Evolutionary conservation across 257 asterid genomes (phyloP).

Genomic region (Fraxinus quadrangulata): DNA sequence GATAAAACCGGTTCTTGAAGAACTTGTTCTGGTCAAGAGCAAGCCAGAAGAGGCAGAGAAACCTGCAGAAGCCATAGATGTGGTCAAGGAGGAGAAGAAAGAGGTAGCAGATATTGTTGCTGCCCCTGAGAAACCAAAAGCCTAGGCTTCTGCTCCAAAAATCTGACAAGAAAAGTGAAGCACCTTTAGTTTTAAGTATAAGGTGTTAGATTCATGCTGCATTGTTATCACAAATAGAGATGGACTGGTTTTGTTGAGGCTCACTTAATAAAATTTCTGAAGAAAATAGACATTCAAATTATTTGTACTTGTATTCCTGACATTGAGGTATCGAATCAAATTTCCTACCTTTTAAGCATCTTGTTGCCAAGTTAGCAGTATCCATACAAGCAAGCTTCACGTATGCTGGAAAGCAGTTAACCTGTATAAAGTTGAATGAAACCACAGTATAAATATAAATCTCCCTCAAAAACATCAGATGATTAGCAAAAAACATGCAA

Average conservation of each 20-base stretch:
- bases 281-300: neutral
- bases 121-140: slow-evolving; percentile 23
- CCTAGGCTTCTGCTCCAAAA: slow-evolving; percentile 23
- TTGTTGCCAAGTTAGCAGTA: too few species aligned
- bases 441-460: neutral
- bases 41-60: slow-evolving; percentile 28
- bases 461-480: neutral
- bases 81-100: slow-evolving; percentile 29
- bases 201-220: slow-evolving; percentile 17
- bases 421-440: neutral
- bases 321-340: too few species aligned
- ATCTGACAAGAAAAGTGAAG: slow-evolving; percentile 17
- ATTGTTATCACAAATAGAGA: slow-evolving; percentile 8
- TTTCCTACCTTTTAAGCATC: too few species aligned
- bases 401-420: neutral
- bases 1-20: slow-evolving; percentile 2
- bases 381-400: neutral
- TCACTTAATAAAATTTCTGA: slow-evolving; percentile 29
- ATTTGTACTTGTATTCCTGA: neutral
- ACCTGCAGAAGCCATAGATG: slow-evolving; percentile 27
- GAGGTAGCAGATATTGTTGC: slow-evolving; percentile 35
- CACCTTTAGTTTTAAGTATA: neutral
- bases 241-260: slow-evolving; percentile 24
- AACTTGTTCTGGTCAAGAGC: slow-evolving; percentile 17
- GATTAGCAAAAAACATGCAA: too few species aligned